Evolutionary conservation across 495 filamentous ascomycete species (phyloP), one percentile per base, ranked within the genome.

Genomic region (Collariella sp.): DNA sequence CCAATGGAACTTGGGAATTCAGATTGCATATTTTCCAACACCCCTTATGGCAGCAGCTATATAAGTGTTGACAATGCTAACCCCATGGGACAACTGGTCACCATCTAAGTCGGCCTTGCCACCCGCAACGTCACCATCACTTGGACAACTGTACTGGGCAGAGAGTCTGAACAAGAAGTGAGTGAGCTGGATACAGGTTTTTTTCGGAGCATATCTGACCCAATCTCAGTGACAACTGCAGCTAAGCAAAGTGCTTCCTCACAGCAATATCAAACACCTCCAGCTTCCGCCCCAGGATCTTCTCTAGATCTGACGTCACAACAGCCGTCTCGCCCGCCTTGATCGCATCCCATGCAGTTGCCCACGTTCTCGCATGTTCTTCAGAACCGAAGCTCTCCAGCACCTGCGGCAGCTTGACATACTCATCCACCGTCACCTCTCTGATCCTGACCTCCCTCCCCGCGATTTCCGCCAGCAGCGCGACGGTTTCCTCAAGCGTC

Each of bases 301-400:
- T 60, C 46, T 56, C 53, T 34, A 77, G 47, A 38, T 62, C 53
- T 2, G 52, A 45, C 4, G 67, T 66, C 19, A 70, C 67, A 31
- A 65, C 60, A 3, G 66, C 72, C 29, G 71, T 66, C 56, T 77
- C 73, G 0, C 75, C 76, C 2, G 54, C 57, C 15, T 63, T 56
- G 44, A 78, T 68, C 1, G 70, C 75, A 15, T 73, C 67, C 64
- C 69, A 76, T 10, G 69, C 69, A n/a, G 71, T 75, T 35, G 65
- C 61, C 65, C 65, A 68, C 1, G 61, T 61, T 41, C 55, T 55
- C 22, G 65, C 61, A 39, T 56, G 45, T 20, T 57, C 59, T 24
- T 58, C 51, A 3, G 36, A 31, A 10, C 59, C 50, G 52, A 68
- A 66, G 5, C 38, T 18, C 1, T 16, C 50, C 40, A 39, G 19